Percentiles rank a stretch among this genome's conserved stretches.
Evolutionary conservation across 805 yeast genomes (phyloP).

Genomic region (Teunomyces panamensis): DNA sequence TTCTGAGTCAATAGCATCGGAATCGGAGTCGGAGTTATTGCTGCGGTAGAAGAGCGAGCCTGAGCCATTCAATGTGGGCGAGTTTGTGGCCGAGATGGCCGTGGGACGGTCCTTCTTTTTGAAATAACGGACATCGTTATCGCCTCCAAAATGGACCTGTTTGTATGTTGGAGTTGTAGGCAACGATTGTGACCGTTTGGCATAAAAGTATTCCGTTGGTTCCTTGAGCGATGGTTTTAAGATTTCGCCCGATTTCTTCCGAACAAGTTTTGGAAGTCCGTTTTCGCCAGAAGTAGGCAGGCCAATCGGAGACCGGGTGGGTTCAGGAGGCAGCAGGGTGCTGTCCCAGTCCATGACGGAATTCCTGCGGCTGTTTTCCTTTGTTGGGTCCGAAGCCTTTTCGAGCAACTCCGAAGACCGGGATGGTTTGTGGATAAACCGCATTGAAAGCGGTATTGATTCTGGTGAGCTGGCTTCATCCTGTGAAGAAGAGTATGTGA

Average conservation of each 20-base stretch:
- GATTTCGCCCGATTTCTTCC: constrained; percentile 87
- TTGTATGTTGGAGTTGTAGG: constrained; percentile 57
- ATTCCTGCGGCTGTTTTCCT: constrained; percentile 25
- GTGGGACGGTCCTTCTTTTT: constrained; percentile 70
- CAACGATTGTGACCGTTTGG: constrained; percentile 31
- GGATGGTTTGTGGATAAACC: constrained; percentile 39
- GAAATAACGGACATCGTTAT: constrained; percentile 68
- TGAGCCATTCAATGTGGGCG: constrained; percentile 42
- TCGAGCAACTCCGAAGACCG: constrained; percentile 30
- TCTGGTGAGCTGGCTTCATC: constrained; percentile 4
- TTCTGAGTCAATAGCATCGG: constrained; percentile 13
- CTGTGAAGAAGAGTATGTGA: constrained; percentile 6
- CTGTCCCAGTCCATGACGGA: constrained; percentile 9
- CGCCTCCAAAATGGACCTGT: constrained; percentile 78
- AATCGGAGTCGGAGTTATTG: constrained; percentile 16
- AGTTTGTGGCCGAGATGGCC: constrained; percentile 65
- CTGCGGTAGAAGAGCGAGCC: constrained; percentile 4
- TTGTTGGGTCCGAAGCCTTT: constrained; percentile 30
- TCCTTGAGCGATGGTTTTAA: constrained; percentile 71
- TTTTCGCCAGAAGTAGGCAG: neutral
- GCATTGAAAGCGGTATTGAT: constrained; percentile 27
- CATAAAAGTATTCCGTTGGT: constrained; percentile 29
- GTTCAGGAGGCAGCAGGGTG: neutral
- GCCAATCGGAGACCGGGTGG: neutral
- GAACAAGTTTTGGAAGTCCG: constrained; percentile 38